A percentile compares a stretch with the other conserved stretches of the same genome.
Conservation (phyloP, 2,329 filamentous ascomycete genomes). For the Pseudopyrenochaeta lycopersici region DNA sequence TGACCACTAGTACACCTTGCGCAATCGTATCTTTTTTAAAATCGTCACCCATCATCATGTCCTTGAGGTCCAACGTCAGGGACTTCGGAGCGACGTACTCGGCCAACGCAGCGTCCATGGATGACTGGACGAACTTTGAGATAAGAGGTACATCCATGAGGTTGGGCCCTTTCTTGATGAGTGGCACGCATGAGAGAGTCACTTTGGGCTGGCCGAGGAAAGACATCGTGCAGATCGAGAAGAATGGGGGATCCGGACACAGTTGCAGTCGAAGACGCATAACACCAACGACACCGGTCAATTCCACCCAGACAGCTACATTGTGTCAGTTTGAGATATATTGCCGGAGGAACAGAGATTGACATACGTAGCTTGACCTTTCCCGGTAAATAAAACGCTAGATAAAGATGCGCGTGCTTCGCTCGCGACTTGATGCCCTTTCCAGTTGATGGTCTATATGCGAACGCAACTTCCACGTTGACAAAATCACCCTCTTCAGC, state of each 20-base stretch:
- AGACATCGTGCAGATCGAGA: constrained; percentile 76
- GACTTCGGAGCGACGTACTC: constrained; percentile 82
- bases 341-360: neutral
- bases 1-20: constrained; percentile 71
- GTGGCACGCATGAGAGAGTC: constrained; percentile 73
- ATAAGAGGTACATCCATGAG: constrained; percentile 80
- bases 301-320: constrained; percentile 75
- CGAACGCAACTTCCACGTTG: constrained; percentile 78
- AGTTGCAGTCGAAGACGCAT: constrained; percentile 75
- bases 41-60: constrained; percentile 80
- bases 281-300: constrained; percentile 75
- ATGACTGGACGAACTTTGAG: constrained; percentile 77
- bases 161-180: constrained; percentile 74
- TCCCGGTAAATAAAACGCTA: constrained; percentile 74
- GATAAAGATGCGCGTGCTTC: constrained; percentile 76
- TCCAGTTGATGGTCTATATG: constrained; percentile 72
- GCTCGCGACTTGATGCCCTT: constrained; percentile 69
- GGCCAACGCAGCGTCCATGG: constrained; percentile 76
- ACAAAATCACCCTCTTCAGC: constrained; percentile 81
- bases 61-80: constrained; percentile 76
- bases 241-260: constrained; percentile 79
- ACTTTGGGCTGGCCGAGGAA: constrained; percentile 80
- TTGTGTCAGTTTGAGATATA: constrained; percentile 21
- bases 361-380: constrained; percentile 61
- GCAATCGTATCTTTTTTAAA: constrained; percentile 78